Conservation (phyloP, 139 green algal species). For the Coccomyxa sp. region DNA sequence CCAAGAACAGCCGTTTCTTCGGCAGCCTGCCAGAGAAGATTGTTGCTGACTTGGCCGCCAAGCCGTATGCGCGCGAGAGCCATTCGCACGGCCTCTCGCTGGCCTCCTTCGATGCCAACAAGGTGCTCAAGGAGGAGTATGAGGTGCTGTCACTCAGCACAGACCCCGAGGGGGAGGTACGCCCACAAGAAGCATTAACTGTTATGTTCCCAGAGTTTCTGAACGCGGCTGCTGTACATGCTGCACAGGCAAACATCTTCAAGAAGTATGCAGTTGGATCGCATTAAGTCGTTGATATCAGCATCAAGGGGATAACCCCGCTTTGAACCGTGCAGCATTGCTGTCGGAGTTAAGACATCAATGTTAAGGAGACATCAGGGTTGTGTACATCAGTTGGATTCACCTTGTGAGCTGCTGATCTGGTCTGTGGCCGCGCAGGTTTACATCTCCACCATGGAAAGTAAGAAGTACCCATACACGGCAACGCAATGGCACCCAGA, state of each 20-base stretch:
- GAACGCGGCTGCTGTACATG: too few relatives aligned
- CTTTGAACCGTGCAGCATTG: too few relatives aligned
- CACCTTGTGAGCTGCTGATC: too few relatives aligned
- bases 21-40: slow-evolving; percentile 52
- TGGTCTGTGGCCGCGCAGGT: too few relatives aligned
- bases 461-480: slow-evolving; percentile 42
- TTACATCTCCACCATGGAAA: slow-evolving; percentile 65
- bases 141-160: slow-evolving; percentile 60
- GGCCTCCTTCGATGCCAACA: slow-evolving; percentile 52
- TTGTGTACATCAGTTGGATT: too few relatives aligned
- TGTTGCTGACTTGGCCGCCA: slow-evolving; percentile 51
- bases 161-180: slow-evolving; percentile 39
- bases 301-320: too few relatives aligned
- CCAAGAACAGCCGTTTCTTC: slow-evolving; percentile 41
- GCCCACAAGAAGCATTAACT: slow-evolving; percentile 45
- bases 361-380: too few relatives aligned
- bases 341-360: too few relatives aligned
- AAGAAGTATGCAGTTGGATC: too few relatives aligned
- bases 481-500: slow-evolving; percentile 81
- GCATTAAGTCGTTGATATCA: too few relatives aligned
- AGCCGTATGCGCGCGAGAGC: slow-evolving; percentile 76
- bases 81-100: slow-evolving; percentile 65
- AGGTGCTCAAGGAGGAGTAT: slow-evolving; percentile 50
- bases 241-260: too few relatives aligned
- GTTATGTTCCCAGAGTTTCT: too few relatives aligned